phyloP scores from a whole-genome alignment of 352 stramenopile genomes.

The Phytophthora citrophthora region DNA sequence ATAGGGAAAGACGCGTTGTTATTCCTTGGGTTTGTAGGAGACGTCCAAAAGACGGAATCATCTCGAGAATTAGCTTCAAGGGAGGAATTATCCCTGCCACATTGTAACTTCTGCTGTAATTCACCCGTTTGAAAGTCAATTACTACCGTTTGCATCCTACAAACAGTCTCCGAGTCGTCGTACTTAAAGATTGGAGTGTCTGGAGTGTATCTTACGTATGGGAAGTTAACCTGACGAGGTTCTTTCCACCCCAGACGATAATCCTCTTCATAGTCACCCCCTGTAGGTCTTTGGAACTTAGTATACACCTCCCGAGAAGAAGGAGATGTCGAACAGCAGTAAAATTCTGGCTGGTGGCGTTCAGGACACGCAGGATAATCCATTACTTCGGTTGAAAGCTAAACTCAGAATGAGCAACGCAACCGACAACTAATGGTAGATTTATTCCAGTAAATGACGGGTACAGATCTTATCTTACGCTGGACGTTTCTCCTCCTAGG shows the following conservation, averaged over 20 bases:
- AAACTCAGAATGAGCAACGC: slow-evolving; percentile 9
- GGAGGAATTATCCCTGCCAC: slow-evolving; percentile 35
- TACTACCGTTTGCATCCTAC: slow-evolving; percentile 29
- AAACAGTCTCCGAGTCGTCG: slow-evolving; percentile 29
- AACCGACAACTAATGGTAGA: background rate
- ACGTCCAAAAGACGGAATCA: slow-evolving; percentile 51
- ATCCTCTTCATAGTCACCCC: slow-evolving; percentile 34
- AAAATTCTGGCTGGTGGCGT: slow-evolving; percentile 42
- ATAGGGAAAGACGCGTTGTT: slow-evolving; percentile 61
- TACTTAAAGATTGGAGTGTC: slow-evolving; percentile 41
- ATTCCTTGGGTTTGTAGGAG: slow-evolving; percentile 43
- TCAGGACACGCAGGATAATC: slow-evolving; percentile 39
- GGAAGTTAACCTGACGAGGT: slow-evolving; percentile 41
- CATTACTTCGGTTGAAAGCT: slow-evolving; percentile 9
- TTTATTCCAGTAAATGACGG: background rate
- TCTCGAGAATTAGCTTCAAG: slow-evolving; percentile 36
- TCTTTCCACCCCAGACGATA: slow-evolving; percentile 34
- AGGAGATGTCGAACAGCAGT: slow-evolving; percentile 38
- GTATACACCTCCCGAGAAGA: slow-evolving; percentile 39
- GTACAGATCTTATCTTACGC: background rate
- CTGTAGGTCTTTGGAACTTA: slow-evolving; percentile 35
- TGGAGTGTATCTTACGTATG: slow-evolving; percentile 37
- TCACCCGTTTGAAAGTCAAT: slow-evolving; percentile 23
- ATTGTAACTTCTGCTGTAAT: slow-evolving; percentile 37
- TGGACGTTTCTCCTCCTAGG: background rate